Conservation (phyloP, 352 stramenopile species). For the Globisporangium spiculum region DNA sequence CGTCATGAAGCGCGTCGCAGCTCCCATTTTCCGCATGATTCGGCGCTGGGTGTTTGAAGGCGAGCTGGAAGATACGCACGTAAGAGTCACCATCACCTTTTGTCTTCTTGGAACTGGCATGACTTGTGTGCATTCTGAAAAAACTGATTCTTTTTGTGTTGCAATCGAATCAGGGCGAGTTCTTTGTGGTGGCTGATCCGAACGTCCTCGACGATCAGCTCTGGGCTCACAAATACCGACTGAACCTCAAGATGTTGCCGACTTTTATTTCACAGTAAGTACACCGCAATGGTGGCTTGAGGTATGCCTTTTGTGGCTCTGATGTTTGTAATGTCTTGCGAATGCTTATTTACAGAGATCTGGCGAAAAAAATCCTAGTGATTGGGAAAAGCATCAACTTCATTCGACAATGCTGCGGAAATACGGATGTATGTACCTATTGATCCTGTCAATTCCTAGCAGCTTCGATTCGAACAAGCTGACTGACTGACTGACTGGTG, state of each 20-base stretch:
- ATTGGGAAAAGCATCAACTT: constrained; percentile 99
- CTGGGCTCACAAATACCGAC: constrained; percentile 84
- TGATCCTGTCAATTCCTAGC: background rate
- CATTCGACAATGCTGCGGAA: constrained; percentile 93
- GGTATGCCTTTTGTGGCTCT: background rate
- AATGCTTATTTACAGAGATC: constrained; percentile 39
- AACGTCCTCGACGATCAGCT: constrained; percentile 79
- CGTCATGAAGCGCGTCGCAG: constrained; percentile 75
- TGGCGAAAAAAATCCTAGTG: constrained; percentile 93
- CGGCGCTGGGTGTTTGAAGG: constrained; percentile 87
- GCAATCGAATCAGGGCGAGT: constrained; percentile 54
- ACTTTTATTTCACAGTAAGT: constrained; percentile 83
- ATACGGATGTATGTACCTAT: constrained; percentile 69
- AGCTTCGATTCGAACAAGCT: background rate
- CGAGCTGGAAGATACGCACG: constrained; percentile 80
- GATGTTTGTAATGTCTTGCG: background rate
- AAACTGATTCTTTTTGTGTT: background rate
- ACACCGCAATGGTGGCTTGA: background rate
- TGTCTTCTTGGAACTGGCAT: background rate
- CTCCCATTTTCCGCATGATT: constrained; percentile 86
- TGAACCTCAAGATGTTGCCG: constrained; percentile 84
- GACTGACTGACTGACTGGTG: constrained; percentile 4
- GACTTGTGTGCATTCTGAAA: background rate
- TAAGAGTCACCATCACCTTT: constrained; percentile 25
- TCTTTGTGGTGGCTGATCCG: constrained; percentile 80